Base-by-base conservation (phyloP, 1,284 basidiomycete species). In the Ustilago trichophora region DNA sequence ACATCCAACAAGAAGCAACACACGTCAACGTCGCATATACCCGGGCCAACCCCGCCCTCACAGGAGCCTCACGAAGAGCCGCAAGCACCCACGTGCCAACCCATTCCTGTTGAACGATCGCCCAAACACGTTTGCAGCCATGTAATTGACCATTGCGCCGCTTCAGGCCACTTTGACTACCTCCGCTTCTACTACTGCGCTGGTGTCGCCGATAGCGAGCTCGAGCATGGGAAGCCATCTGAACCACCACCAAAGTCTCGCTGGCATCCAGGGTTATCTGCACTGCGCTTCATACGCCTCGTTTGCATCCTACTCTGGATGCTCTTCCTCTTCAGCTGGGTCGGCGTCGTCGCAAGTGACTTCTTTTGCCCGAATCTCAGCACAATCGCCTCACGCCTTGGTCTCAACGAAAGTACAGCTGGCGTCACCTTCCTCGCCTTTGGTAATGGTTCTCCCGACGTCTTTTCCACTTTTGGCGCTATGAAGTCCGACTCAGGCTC, bases 391-490 rank as follows among this genome's bases (percentile, higher is more conserved):
- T 48, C 56, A 7, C 54, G 73, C 0, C 64, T 80, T 15, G 76
- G 75, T 8, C 52, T 80, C 50, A 77, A 69, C 41, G 79, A 80
- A 40, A 77, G 69, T 55, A 76, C 77, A 12, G 76, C 76, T 15
- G 79, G 79, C 18, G 78, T 80, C 29, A 80, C 79, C 24, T 70
- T 80, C 40, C 68, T 80, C 26, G 78, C 78, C 12, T 72, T 80
- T 22, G 79, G 79, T 19, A 80, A 80, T 93, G 78, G 77, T 4
- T 68, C 72, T 15, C 80, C 80, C 2, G 80, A 82, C 45, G 77
- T 81, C 6, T 97, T 98, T 81, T 90, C 92, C 11, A 98, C 95
- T 0, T 97, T 95, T 80, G 91, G 91, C 0, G 92, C 95, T 15
- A 91, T 98, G 88, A 88, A 88, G 40, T 85, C 89, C 13, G 85